Base-by-base conservation (phyloP, 495 filamentous ascomycete species). In the Penicillium canariense region DNA sequence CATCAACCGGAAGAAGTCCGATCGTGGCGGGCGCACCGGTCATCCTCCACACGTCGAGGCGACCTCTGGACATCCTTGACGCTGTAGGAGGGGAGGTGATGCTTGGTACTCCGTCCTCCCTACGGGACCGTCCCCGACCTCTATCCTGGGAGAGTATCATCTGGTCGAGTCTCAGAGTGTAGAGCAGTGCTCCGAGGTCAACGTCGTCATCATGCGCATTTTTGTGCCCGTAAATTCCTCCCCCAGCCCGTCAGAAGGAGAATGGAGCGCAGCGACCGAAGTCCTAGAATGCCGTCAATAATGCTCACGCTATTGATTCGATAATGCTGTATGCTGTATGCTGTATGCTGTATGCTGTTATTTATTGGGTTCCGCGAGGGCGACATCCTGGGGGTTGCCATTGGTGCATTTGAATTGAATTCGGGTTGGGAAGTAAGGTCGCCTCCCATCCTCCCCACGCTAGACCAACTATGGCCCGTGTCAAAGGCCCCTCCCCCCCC, bases 181-280 rank as follows among this genome's bases (percentile, higher is more conserved):
- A 22, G 4, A 45, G 14, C 42, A 27, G 10, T 45, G 23, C 23
- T 28, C 25, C 20, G 36, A 18, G 36, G 44, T 25, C 51, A 51
- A 56, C 59, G 62, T 61, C 65, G 68, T 70, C 66, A 67, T 70
- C 54, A 26, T 62, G 60, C 58, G 54, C 59, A 64, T 64, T 58
- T 53, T 61, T 64, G 49, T 27, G 12, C 44, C 23, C 30, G 27
- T 25, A 48, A 59, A 59, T 59, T 59, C 56, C 51, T 59, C 12
- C 39, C 30, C 32, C 49, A 14, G 25, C 18, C 50, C 49, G 49
- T 52, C 26, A 23, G 31, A 43, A 32, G 53, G 50, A 51, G 43
- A 54, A 50, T 55, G 42, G 26, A 30, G 26, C 14, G 17, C 23
- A 18, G 14, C 18, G 38, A 22, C 38, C 18, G 38, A 28, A 10